Base-by-base conservation (phyloP, 495 filamentous ascomycete genomes). In the Beverwykella pulmonaria region DNA sequence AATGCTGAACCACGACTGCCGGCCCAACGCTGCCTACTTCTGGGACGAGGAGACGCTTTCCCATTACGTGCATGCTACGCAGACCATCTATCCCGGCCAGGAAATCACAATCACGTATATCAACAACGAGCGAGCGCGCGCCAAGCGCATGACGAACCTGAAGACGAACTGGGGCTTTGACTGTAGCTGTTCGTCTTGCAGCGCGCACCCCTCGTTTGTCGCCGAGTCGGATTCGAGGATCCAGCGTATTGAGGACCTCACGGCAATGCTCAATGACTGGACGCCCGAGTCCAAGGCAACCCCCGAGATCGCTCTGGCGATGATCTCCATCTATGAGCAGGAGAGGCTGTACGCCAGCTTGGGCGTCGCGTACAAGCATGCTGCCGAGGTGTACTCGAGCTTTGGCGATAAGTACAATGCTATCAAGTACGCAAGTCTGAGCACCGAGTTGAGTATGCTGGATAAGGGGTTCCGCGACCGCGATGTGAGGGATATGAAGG, bases 261-360 rank as follows among this genome's bases (percentile, higher is more conserved):
- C 25, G 1, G 15, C 17, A 0, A 10, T 1, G n/a, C 56, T 69
- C 23, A 50, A 61, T 26, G 54, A 69, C 41, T 69, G 67, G 67
- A 69, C 19, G 1, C 5, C 29, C 15, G 30, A 36, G 23, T 44
- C 47, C 14, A n/a, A 23, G 2, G 71, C 59, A 14, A 66, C 48
- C 19, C 53, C 65, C 12, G 67, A 72, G 59, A 68, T 72, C 58
- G 72, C 67, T 0, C 67, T 71, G 36, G 15, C 49, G 23, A 26
- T 75, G 48, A 54, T 75, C 9, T 39, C 48, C 19, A 53, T 75
- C 63, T 71, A 71, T 62, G 67, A 71, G 53, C 71, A 74, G 53
- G 71, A 75, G 59, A 62, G 70, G 53, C 50, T 75, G 32, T 59
- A 53, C 29, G 69, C 59, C 2, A 61, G 63, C 53, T 39, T 75